A percentile compares a stretch with the other conserved stretches of the same genome.
Conservation (phyloP, 179 eudicot genomes). For the Drosera spatulata region DNA sequence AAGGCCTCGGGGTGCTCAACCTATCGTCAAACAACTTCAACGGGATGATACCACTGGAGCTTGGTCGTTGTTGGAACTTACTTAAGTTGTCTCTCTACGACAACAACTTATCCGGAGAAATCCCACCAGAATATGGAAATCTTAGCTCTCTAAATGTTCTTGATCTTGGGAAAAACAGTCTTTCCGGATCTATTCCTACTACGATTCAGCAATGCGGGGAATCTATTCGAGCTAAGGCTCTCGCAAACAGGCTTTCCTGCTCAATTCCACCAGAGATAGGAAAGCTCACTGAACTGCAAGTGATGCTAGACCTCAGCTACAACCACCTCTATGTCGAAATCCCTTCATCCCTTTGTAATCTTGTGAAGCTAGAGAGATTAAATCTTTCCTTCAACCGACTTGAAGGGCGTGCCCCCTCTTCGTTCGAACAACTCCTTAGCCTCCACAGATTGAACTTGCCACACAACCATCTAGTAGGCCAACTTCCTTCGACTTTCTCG, state of each 20-base stretch:
- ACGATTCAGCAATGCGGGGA: constrained; percentile 52
- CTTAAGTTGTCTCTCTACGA: constrained; percentile 59
- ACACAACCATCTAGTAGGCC: constrained; percentile 54
- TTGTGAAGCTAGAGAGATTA: constrained; percentile 68
- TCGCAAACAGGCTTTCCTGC: constrained; percentile 60
- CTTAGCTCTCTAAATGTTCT: constrained; percentile 60
- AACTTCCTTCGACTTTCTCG: constrained; percentile 54
- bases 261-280: constrained; percentile 60
- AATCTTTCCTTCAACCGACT: constrained; percentile 64
- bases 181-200: constrained; percentile 63
- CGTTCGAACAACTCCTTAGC: constrained; percentile 64
- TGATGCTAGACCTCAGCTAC: constrained; percentile 57
- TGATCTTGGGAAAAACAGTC: constrained; percentile 52
- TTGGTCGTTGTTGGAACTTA: constrained; percentile 52
- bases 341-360: constrained; percentile 57
- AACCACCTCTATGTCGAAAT: constrained; percentile 59
- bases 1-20: constrained; percentile 68
- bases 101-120: constrained; percentile 55
- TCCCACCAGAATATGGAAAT: constrained; percentile 64
- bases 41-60: constrained; percentile 52
- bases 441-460: constrained; percentile 63
- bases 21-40: constrained; percentile 57
- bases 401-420: constrained; percentile 44
- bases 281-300: constrained; percentile 65
- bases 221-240: constrained; percentile 62